These are phyloP conservation scores for Hamigera avellanea DNA, from an alignment of 495 filamentous ascomycete genomes.

Conservation along the genomic window DNA sequence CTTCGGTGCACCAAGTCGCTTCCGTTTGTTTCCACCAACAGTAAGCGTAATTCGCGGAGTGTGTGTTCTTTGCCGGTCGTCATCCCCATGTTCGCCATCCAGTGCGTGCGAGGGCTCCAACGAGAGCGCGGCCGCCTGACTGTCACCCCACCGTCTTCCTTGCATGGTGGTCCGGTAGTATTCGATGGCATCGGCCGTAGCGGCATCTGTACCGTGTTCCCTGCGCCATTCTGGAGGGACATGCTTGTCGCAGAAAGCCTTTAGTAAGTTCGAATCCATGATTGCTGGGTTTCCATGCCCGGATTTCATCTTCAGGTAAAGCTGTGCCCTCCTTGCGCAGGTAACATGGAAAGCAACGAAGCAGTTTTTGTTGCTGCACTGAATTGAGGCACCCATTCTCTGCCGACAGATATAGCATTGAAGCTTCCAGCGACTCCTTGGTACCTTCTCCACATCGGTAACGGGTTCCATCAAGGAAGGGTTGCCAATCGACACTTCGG, in stretches of 20 bases:
- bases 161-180: slow-evolving; percentile 85
- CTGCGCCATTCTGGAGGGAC: slow-evolving; percentile 80
- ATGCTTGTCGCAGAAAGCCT: slow-evolving; percentile 95
- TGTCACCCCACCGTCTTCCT: slow-evolving; percentile 80
- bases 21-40: slow-evolving; percentile 66
- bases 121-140: slow-evolving; percentile 73
- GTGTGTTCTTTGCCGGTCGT: slow-evolving; percentile 21
- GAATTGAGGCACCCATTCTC: slow-evolving; percentile 95
- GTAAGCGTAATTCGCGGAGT: slow-evolving; percentile 44
- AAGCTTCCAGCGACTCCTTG: slow-evolving; percentile 84
- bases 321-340: slow-evolving; percentile 75
- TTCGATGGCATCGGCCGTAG: slow-evolving; percentile 55
- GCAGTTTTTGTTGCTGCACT: slow-evolving; percentile 95
- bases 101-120: slow-evolving; percentile 54
- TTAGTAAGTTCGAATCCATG: slow-evolving; percentile 78
- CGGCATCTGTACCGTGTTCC: slow-evolving; percentile 66
- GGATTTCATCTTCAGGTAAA: slow-evolving; percentile 95
- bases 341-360: slow-evolving; percentile 98
- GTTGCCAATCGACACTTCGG: slow-evolving; percentile 92
- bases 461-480: slow-evolving; percentile 96
- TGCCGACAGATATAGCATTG: slow-evolving; percentile 95
- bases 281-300: slow-evolving; percentile 66
- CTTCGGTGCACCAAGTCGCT: slow-evolving; percentile 50
- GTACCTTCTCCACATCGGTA: slow-evolving; percentile 94
- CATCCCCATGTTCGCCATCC: slow-evolving; percentile 24